These are phyloP conservation scores for Lachancea nothofagi DNA, from an alignment of 805 yeast genomes.

Conservation along the genomic window DNA sequence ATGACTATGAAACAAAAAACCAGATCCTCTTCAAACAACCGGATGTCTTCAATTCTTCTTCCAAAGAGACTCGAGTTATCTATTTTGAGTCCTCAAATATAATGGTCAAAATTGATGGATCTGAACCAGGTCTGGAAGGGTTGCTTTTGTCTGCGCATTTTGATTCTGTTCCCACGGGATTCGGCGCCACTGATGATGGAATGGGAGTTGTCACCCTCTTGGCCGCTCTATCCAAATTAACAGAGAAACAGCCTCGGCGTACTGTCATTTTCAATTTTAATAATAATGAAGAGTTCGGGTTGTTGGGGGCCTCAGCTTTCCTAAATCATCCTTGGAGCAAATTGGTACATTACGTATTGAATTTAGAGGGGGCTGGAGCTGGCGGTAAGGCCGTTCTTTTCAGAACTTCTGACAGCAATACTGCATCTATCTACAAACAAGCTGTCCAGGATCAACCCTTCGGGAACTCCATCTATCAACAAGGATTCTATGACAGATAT, in stretches of 20 bases:
- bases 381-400: slow-evolving; percentile 81
- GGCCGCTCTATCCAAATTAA: slow-evolving; percentile 54
- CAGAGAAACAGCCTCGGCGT: slow-evolving; percentile 52
- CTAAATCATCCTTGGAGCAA: slow-evolving; percentile 67
- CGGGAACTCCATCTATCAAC: slow-evolving; percentile 75
- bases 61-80: slow-evolving; percentile 44
- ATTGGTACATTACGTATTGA: slow-evolving; percentile 59
- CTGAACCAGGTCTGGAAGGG: slow-evolving; percentile 53
- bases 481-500: slow-evolving; percentile 70
- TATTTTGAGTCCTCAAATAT: slow-evolving; percentile 81
- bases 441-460: slow-evolving; percentile 57
- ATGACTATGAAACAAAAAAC: slow-evolving; percentile 35
- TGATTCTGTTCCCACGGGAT: slow-evolving; percentile 83
- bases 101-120: slow-evolving; percentile 69
- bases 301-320: slow-evolving; percentile 74
- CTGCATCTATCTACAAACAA: slow-evolving; percentile 51
- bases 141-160: slow-evolving; percentile 77
- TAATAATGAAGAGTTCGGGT: slow-evolving; percentile 84
- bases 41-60: slow-evolving; percentile 40
- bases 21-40: slow-evolving; percentile 47
- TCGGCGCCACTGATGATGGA: slow-evolving; percentile 90
- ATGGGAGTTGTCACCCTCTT: slow-evolving; percentile 78
- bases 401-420: slow-evolving; percentile 74
- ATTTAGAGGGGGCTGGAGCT: slow-evolving; percentile 89
- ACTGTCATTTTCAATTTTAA: slow-evolving; percentile 80